These are phyloP conservation scores for Diaporthe amygdali DNA, from an alignment of 2,329 filamentous ascomycete genomes.

Conservation along the genomic window DNA sequence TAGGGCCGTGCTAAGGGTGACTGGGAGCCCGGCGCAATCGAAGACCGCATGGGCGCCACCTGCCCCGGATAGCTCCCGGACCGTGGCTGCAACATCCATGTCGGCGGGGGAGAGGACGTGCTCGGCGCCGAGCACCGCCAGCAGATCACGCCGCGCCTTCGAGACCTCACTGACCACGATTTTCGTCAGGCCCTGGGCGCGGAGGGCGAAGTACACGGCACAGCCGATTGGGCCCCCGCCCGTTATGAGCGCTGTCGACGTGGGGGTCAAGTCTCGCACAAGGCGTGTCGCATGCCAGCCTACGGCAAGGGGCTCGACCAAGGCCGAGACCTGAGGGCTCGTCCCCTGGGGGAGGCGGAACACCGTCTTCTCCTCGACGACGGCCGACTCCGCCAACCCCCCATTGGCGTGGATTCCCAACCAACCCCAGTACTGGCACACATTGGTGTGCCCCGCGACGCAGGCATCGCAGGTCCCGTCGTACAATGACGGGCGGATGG, in stretches of 20 bases:
- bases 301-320: slow-evolving; percentile 68
- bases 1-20: slow-evolving; percentile 42
- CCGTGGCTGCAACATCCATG: slow-evolving; percentile 22
- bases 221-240: slow-evolving; percentile 69
- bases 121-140: slow-evolving; percentile 57
- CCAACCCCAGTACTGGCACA: slow-evolving; percentile 48
- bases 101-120: slow-evolving; percentile 17
- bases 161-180: slow-evolving; percentile 66
- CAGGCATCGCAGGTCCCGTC: slow-evolving; percentile 61
- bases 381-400: slow-evolving; percentile 57
- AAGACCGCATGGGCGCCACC: slow-evolving; percentile 28
- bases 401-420: slow-evolving; percentile 43
- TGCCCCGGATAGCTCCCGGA: slow-evolving; percentile 18
- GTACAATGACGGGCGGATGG: slow-evolving; percentile 61
- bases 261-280: slow-evolving; percentile 34
- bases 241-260: slow-evolving; percentile 57
- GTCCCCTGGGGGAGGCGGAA: slow-evolving; percentile 55
- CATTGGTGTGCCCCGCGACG: slow-evolving; percentile 39
- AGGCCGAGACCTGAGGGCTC: slow-evolving; percentile 56
- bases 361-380: slow-evolving; percentile 51
- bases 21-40: slow-evolving; percentile 38
- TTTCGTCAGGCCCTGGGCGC: slow-evolving; percentile 54
- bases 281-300: slow-evolving; percentile 63
- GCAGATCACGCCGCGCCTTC: slow-evolving; percentile 52
- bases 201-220: slow-evolving; percentile 62